phyloP scores from a whole-genome alignment of 768 basidiomycete species.

The Pisolithus marmoratus region DNA sequence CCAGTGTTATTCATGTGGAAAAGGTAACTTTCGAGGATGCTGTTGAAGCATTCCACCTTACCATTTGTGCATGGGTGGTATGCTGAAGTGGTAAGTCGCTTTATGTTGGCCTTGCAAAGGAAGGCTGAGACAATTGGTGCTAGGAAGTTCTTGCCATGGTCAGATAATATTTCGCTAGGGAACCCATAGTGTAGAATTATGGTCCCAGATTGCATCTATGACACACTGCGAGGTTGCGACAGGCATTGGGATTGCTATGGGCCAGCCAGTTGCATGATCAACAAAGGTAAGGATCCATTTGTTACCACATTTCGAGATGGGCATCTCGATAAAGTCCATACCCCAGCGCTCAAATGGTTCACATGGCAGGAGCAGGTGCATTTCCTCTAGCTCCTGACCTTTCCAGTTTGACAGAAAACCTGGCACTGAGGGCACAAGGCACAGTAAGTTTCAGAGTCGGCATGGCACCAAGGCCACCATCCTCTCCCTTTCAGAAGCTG shows the following conservation, averaged over 20 bases:
- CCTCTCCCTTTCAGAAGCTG: not conserved
- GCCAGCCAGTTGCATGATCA: not conserved
- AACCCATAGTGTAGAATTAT: not conserved
- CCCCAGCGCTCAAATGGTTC: not conserved
- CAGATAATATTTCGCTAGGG: not conserved
- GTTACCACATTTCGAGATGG: not conserved
- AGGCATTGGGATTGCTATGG: not conserved
- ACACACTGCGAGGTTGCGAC: not conserved
- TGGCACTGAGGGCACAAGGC: too few relatives aligned
- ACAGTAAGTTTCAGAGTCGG: not conserved
- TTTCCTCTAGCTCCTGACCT: not conserved
- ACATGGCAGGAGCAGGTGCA: not conserved
- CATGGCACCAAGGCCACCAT: not conserved
- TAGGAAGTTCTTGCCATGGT: not conserved
- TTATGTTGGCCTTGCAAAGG: not conserved
- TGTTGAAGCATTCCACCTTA: not conserved
- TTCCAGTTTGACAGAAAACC: not conserved
- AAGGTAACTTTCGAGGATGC: not conserved
- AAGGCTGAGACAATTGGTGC: too few relatives aligned
- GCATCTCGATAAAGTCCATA: not conserved
- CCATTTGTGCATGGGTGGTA: not conserved
- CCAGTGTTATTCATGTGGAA: not conserved
- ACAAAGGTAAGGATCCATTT: not conserved
- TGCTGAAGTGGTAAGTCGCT: not conserved
- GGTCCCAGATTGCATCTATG: not conserved